Evolutionary conservation across 176 grass and related monocot genomes (phyloP).

Genomic region (Paspalum notatum): DNA sequence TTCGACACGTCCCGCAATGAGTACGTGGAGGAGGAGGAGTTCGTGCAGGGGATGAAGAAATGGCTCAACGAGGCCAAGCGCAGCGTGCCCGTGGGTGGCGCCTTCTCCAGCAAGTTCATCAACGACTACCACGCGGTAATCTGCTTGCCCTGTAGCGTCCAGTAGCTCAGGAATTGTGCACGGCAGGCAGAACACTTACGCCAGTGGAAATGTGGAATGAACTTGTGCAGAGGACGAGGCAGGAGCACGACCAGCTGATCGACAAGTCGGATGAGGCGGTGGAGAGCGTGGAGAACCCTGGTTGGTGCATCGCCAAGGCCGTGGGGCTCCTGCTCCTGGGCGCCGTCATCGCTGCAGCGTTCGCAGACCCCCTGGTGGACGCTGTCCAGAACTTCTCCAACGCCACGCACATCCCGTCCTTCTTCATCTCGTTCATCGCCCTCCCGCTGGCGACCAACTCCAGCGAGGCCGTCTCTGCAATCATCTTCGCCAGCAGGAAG

Average conservation of each 20-base stretch:
- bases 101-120: conserved; percentile 59
- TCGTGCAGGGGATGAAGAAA: conserved; percentile 60
- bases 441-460: conserved; percentile 96
- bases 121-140: conserved; percentile 63
- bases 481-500: conserved; percentile 92
- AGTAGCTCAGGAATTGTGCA: neutral
- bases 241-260: conserved; percentile 58
- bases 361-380: conserved; percentile 93
- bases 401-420: conserved; percentile 80
- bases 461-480: conserved; percentile 92
- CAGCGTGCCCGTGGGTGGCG: conserved; percentile 31
- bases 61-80: conserved; percentile 70
- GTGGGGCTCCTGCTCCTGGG: conserved; percentile 69
- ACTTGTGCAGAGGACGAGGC: conserved; percentile 66
- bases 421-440: conserved; percentile 95
- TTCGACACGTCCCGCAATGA: conserved; percentile 67
- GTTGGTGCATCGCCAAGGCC: conserved; percentile 66
- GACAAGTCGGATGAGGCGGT: conserved; percentile 70
- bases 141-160: neutral
- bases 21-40: conserved; percentile 60
- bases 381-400: conserved; percentile 90
- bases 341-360: conserved; percentile 67
- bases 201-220: neutral
- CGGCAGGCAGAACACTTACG: neutral
- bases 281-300: conserved; percentile 66